These are phyloP conservation scores for Alternaria novae-zelandiae DNA, from an alignment of 2,329 filamentous ascomycete genomes.

Conservation along the genomic window DNA sequence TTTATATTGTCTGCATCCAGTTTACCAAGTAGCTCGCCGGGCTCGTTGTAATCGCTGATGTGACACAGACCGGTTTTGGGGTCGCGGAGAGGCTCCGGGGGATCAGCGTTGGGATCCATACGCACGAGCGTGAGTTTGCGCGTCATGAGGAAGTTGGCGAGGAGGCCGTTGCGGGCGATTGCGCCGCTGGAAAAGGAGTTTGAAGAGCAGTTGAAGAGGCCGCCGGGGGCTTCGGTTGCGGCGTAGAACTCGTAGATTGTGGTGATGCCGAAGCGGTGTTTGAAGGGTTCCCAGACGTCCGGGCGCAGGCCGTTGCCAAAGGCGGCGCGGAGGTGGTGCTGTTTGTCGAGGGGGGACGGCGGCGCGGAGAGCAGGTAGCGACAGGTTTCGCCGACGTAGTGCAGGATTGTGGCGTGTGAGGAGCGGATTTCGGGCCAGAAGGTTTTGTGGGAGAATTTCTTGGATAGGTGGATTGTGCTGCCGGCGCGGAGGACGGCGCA, in stretches of 20 bases:
- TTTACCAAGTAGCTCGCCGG: slow-evolving; percentile 71
- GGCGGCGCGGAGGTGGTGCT: slow-evolving; percentile 40
- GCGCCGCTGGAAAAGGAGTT: slow-evolving; percentile 66
- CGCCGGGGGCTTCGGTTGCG: slow-evolving; percentile 63
- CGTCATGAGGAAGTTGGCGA: slow-evolving; percentile 60
- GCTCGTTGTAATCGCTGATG: slow-evolving; percentile 66
- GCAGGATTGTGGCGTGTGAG: slow-evolving; percentile 46
- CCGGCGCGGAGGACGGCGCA: slow-evolving; percentile 36
- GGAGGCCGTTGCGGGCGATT: slow-evolving; percentile 72
- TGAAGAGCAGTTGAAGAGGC: slow-evolving; percentile 58
- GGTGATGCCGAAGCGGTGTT: slow-evolving; percentile 47
- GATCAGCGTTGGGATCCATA: slow-evolving; percentile 69
- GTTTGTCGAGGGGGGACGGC: slow-evolving; percentile 36
- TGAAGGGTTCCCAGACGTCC: slow-evolving; percentile 51
- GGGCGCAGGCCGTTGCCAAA: slow-evolving; percentile 52
- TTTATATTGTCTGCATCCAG: slow-evolving; percentile 54
- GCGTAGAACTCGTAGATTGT: slow-evolving; percentile 50
- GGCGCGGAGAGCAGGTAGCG: slow-evolving; percentile 48
- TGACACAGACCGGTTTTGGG: slow-evolving; percentile 69
- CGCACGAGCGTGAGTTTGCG: slow-evolving; percentile 67
- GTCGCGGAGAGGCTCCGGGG: slow-evolving; percentile 65
- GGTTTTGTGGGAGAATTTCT: slow-evolving; percentile 45
- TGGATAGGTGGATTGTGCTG: slow-evolving; percentile 34
- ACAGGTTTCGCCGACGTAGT: slow-evolving; percentile 51
- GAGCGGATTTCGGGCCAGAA: slow-evolving; percentile 48